A percentile compares a stretch with the other conserved stretches of the same genome.
These are phyloP conservation scores for Eucalyptus caleyi DNA, from an alignment of 345 rosid genomes.

Conservation along the genomic window DNA sequence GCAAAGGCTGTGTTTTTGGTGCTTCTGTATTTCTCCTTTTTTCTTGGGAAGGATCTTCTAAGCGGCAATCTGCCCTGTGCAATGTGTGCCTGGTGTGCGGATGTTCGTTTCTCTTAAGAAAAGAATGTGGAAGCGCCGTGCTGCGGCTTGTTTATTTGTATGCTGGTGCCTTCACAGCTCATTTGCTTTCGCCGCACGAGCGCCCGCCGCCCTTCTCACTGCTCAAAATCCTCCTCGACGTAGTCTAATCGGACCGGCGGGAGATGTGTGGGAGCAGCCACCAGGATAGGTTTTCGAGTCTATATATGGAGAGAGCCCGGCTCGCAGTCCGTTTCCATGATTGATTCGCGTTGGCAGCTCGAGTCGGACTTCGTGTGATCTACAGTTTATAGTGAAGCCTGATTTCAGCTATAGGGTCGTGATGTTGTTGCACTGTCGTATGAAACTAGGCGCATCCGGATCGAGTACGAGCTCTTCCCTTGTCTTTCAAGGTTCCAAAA, in stretches of 20 bases:
- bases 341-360: background rate
- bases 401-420: background rate
- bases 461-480: background rate
- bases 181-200: background rate
- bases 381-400: background rate
- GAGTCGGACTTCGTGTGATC: background rate
- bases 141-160: background rate
- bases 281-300: background rate
- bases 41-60: background rate
- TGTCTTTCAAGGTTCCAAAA: background rate
- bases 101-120: background rate
- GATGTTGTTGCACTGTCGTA: background rate
- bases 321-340: background rate
- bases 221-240: background rate
- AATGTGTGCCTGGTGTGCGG: background rate
- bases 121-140: background rate
- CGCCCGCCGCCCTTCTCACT: background rate
- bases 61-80: background rate
- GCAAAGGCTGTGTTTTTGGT: background rate
- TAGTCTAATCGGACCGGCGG: background rate
- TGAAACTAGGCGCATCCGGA: background rate
- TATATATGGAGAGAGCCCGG: background rate
- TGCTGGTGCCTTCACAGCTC: background rate
- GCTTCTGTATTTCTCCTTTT: background rate
- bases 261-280: background rate